Conservation (phyloP, 1,139 yeast species). For the Taphrina deformans region DNA sequence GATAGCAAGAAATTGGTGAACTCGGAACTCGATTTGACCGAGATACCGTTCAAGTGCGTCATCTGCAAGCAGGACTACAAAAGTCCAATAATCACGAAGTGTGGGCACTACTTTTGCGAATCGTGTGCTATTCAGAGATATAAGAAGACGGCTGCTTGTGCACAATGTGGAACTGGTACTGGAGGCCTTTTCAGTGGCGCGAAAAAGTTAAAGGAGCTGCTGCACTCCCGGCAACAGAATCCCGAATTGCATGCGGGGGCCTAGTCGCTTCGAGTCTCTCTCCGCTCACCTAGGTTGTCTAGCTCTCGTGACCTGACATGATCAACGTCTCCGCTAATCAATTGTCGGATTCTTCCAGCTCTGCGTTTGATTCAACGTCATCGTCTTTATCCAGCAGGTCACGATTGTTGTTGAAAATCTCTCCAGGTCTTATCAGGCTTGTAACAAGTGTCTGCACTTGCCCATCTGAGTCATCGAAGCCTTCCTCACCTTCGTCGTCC, state of each 20-base stretch:
- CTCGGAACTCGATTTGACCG: constrained; percentile 40
- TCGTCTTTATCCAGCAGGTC: not conserved
- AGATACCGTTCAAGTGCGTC: constrained; percentile 63
- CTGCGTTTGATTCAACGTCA: not conserved
- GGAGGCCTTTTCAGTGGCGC: constrained; percentile 55
- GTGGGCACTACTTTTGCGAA: constrained; percentile 70
- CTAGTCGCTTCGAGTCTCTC: too few species aligned
- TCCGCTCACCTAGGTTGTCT: too few species aligned
- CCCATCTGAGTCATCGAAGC: not conserved
- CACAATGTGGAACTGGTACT: constrained; percentile 60
- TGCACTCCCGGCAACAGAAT: not conserved
- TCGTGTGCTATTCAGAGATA: constrained; percentile 58
- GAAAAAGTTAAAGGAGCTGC: constrained; percentile 36
- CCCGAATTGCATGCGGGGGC: not conserved
- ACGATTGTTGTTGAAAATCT: not conserved
- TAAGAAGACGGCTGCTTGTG: constrained; percentile 55
- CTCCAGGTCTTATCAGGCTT: not conserved
- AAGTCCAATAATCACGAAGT: constrained; percentile 61
- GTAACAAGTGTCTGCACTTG: not conserved
- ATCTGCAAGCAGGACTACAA: constrained; percentile 61
- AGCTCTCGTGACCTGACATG: too few species aligned
- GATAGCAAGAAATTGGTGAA: not conserved
- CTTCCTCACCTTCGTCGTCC: not conserved
- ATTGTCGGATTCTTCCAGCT: not conserved
- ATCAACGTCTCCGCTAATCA: not conserved